Percentiles rank a stretch among this genome's conserved stretches.
Evolutionary conservation across 176 grass and related monocot species (phyloP).

Genomic region (Musa beccarii): DNA sequence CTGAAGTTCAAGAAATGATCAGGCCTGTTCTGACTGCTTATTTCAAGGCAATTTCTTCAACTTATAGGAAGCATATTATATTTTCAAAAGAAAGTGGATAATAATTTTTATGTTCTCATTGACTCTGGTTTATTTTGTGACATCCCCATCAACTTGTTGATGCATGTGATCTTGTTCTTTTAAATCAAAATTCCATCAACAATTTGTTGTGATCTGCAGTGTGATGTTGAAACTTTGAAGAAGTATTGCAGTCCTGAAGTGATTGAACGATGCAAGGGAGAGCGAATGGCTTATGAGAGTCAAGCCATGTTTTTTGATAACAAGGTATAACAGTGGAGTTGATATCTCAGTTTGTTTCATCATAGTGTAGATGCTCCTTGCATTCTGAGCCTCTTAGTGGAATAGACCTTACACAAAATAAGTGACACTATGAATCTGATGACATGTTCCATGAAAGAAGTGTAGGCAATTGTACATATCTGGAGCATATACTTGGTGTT

Average conservation of each 20-base stretch:
- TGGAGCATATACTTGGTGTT: not conserved
- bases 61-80: not conserved
- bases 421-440: too few relatives aligned
- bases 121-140: not conserved
- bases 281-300: constrained; percentile 65
- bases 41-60: constrained; percentile 49
- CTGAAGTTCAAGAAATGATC: constrained; percentile 89
- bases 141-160: not conserved
- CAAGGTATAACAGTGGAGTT: constrained; percentile 44
- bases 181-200: not conserved
- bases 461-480: not conserved
- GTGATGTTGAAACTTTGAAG: constrained; percentile 35
- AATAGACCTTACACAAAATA: too few relatives aligned
- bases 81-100: too few relatives aligned
- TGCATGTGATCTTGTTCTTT: not conserved
- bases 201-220: constrained; percentile 7
- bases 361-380: not conserved
- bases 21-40: constrained; percentile 83
- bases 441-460: not conserved
- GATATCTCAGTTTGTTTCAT: constrained; percentile 1
- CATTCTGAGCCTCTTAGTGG: not conserved
- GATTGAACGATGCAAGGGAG: constrained; percentile 89
- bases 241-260: constrained; percentile 85
- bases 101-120: not conserved
- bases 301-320: constrained; percentile 91